A percentile compares a stretch with the other conserved stretches of the same genome.
phyloP scores from a whole-genome alignment of 768 basidiomycete species.

The Mycena kentingensis region DNA sequence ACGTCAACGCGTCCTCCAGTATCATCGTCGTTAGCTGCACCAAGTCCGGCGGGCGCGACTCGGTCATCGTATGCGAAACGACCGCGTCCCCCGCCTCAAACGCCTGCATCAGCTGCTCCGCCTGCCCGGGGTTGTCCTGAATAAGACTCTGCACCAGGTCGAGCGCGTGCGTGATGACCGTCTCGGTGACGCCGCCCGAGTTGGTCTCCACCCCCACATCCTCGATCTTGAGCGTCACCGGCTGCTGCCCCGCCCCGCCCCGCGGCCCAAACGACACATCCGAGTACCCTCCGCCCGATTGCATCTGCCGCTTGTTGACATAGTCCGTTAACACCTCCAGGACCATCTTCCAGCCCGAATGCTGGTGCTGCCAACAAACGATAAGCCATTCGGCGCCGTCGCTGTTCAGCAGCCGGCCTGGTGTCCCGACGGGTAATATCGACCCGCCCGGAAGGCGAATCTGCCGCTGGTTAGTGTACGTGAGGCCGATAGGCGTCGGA shows the following conservation, averaged over 20 bases:
- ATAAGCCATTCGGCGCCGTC: conserved; percentile 71
- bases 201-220: conserved; percentile 76
- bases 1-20: conserved; percentile 74
- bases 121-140: conserved; percentile 65
- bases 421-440: conserved; percentile 63
- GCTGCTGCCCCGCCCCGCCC: conserved; percentile 32
- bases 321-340: conserved; percentile 82
- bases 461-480: conserved; percentile 66
- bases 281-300: conserved; percentile 46
- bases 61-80: conserved; percentile 52
- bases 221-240: conserved; percentile 53
- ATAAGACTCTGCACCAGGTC: conserved; percentile 81
- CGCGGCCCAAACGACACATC: conserved; percentile 57
- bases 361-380: conserved; percentile 77
- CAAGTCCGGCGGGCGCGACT: conserved; percentile 64
- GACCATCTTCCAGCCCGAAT: conserved; percentile 86
- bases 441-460: conserved; percentile 78
- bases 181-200: conserved; percentile 56
- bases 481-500: conserved; percentile 49
- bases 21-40: conserved; percentile 82
- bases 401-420: conserved; percentile 70
- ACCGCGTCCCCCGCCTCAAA: conserved; percentile 61
- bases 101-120: conserved; percentile 64
- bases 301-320: conserved; percentile 57
- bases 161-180: conserved; percentile 68